Evolutionary conservation across 495 filamentous ascomycete species (phyloP).

Genomic region (Podospora tetraspora): DNA sequence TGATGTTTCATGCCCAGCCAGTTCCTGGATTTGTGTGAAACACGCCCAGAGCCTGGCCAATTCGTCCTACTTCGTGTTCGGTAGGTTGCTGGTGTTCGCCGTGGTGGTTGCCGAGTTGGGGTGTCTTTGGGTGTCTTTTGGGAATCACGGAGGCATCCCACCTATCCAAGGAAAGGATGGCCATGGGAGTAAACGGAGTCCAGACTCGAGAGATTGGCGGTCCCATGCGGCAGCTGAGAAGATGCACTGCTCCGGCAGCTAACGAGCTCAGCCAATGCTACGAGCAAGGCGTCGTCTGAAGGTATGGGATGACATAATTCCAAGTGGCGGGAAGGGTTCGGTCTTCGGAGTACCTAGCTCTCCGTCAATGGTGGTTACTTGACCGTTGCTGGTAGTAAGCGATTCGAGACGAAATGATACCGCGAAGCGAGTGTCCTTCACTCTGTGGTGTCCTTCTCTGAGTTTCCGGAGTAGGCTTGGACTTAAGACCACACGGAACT

Average conservation of each 20-base stretch:
- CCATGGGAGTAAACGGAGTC: not conserved
- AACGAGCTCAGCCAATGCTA: not conserved
- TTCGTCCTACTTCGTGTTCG: not conserved
- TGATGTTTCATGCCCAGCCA: conserved; percentile 6
- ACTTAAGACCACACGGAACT: not conserved
- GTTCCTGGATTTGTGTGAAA: conserved; percentile 12
- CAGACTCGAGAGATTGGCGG: not conserved
- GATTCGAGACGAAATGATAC: not conserved
- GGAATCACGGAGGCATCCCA: too few species aligned
- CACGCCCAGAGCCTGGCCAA: not conserved
- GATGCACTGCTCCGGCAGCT: not conserved
- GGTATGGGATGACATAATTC: not conserved
- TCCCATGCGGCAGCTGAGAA: not conserved
- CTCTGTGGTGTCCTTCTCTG: too few species aligned
- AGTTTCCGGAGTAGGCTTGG: not conserved
- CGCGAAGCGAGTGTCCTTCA: not conserved
- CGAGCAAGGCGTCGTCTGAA: not conserved
- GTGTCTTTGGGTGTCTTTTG: not conserved
- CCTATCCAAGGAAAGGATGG: not conserved
- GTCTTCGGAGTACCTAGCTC: not conserved
- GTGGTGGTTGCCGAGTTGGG: not conserved
- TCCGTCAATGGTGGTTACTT: not conserved
- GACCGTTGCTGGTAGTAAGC: not conserved
- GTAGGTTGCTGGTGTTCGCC: not conserved
- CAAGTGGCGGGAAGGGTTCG: not conserved